Base-by-base conservation (phyloP, 78 protist genomes). In the Thecamonas trahens region DNA sequence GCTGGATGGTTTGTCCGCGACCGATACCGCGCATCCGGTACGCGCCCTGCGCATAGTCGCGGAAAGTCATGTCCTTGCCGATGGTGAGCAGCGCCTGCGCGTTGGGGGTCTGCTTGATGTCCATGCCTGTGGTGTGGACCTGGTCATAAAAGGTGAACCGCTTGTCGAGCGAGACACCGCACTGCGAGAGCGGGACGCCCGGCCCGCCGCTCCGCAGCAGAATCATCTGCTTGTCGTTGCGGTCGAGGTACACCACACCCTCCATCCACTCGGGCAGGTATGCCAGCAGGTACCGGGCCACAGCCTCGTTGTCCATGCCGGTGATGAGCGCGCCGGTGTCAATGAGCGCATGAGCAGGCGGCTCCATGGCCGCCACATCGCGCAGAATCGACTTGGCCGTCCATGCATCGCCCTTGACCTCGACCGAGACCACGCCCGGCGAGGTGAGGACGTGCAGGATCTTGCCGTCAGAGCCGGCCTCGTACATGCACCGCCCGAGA, bases 21-120 rank as follows among this genome's bases (percentile, higher is more conserved):
- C 92, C 92, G 42, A 87, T 74, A 14, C 86, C 92, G 3, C 92
- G 80, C 92, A 87, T 87, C 24, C 92, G 75, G 78, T 61, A 87
- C 32, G 87, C 83, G 29, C 92, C 92, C 55, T 87, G 85, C 11
- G 87, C 85, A 64, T 65, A 78, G 76, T 87, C 92, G 40, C 92
- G 77, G 83, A 76, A 81, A 45, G 84, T 77, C 92, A 87, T 81
- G 79, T 87, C 92, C 74, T 87, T 87, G 61, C 92, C 92, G 22
- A 87, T 58, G 9, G 87, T 87, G 45, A 87, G 32, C 54, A 76
- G 87, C 15, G 92, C 87, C 28, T 39, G 45, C 15, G 87, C 92
- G 45, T 76, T 78, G 42, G 82, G 74, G 18, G 66, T 24, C 39
- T 87, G 92, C 59, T 77, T 59, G 67, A 87, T 75, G 71, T 87